Evolutionary conservation across 75 land plant species (phyloP), one percentile per base, ranked within the genome.

Genomic region (Larix kaempferi): DNA sequence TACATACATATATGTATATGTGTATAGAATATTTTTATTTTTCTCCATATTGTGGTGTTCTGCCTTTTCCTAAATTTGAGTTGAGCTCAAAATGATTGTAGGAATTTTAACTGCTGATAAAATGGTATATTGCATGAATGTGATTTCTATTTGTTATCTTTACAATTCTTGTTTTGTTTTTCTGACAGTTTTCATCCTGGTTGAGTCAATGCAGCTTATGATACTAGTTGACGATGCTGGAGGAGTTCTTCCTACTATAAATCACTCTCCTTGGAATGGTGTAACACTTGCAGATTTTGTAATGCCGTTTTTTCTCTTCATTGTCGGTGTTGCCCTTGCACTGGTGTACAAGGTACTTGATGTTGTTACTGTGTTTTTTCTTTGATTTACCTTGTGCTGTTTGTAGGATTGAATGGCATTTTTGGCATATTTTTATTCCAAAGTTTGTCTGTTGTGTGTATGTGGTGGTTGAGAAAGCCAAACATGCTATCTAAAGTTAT

Each of bases 231-330:
- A 92, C 74, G 66, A 92, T 85, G 93, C 76, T 76, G 94, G 94
- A 59, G 88, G 88, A 22, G 15, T 80, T 27, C 12, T 88, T 27
- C 90, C 92, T 59, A 76, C 81, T 3, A 83, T 92, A 22, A 86
- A 86, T 63, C 94, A 92, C 82, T 92, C 94, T 15, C 93, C 94
- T 25, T 92, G 94, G 94, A 49, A 90, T 81, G 94, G 94, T 59
- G 84, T 90, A 49, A 84, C 90, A 5, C 73, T 92, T 37, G 94
- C 94, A 71, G 94, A 92, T 76, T 88, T 86, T 85, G 93, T 92
- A 72, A 90, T 92, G 94, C 94, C 94, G 39, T 88, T 88, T 79
- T 92, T 92, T 81, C 75, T 92, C 13, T 92, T 92, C 61, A 90
- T 92, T 33, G 93, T 88, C 63, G 94, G 94, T 54, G 84, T 92